Percentiles rank a stretch among this genome's conserved stretches.
These are phyloP conservation scores for Globisporangium middletonii DNA, from an alignment of 352 stramenopile species.

Conservation along the genomic window DNA sequence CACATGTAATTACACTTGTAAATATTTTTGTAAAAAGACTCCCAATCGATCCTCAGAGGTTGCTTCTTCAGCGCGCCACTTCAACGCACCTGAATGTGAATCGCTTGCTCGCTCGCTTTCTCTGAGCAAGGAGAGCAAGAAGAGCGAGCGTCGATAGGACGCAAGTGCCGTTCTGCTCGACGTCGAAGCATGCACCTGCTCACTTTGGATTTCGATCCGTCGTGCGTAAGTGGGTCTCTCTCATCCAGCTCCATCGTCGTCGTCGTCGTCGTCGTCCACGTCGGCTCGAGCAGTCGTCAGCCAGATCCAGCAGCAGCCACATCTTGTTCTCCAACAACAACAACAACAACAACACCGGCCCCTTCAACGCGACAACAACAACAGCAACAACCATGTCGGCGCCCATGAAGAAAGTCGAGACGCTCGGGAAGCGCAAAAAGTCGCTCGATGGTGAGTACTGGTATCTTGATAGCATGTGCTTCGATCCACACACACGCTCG, in stretches of 20 bases:
- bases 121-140: no score
- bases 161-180: no score
- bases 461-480: neutral
- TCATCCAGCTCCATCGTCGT: neutral
- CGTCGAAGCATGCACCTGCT: neutral
- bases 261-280: neutral
- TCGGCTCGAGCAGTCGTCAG: neutral
- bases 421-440: constrained; percentile 87
- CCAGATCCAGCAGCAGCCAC: neutral
- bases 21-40: no score
- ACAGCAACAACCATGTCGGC: constrained; percentile 14
- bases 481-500: neutral
- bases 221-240: constrained; percentile 12
- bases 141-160: no score
- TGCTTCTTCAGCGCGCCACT: no score
- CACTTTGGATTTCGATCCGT: constrained; percentile 15
- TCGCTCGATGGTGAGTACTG: constrained; percentile 63
- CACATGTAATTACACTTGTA: no score
- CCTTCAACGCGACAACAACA: neutral
- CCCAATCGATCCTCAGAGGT: no score
- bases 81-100: no score
- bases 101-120: no score
- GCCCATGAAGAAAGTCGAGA: constrained; percentile 74
- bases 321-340: neutral
- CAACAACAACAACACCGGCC: neutral